Evolutionary conservation across 2,329 filamentous ascomycete genomes (phyloP), one percentile per base, ranked within the genome.

Genomic region (Ophiostoma montium): DNA sequence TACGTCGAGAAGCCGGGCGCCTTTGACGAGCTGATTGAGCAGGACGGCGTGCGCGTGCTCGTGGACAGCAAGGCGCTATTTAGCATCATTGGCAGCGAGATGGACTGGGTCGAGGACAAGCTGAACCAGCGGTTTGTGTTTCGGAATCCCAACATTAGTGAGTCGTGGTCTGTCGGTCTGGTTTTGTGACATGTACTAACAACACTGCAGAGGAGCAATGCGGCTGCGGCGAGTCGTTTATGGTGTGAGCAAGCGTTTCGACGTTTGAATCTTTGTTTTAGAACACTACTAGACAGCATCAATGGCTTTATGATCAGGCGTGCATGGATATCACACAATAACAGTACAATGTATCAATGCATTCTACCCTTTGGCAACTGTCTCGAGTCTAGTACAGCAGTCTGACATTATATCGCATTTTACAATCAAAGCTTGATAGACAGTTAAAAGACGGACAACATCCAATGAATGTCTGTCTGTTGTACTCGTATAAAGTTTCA

Each of bases 41-140:
- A 98, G 63, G 92, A 96, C 60, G 92, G 90, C 0, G 90, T 98
- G 50, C 90, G 86, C 67, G 90, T 98, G 32, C 65, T 96, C 63
- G 92, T 98, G 50, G 92, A 98, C 65, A 94, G 86, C 72, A 96
- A 95, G 70, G 92, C 92, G 38, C 70, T 98, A 46, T 89, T 98
- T 63, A 96, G 90, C 65, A 96, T 98, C 48, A 95, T 98, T 59
- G 92, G 92, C 5, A 95, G 85, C 61, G 90, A 96, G 68, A 98
- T 98, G 92, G 92, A 98, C 62, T 98, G 90, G 89, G 75, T 90
- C 11, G 89, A 96, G 67, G 92, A 96, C 59, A 95, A 94, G 70
- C 69, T 98, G 55, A 94, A 84, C 63, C 78, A 89, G 65, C 75
- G 86, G 56, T 98, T 98, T 65, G 81, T 95, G 46, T 98, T 98